Evolutionary conservation across 1,284 basidiomycete genomes (phyloP), one percentile per base, ranked within the genome.

Genomic region (Spongiforma sp.): DNA sequence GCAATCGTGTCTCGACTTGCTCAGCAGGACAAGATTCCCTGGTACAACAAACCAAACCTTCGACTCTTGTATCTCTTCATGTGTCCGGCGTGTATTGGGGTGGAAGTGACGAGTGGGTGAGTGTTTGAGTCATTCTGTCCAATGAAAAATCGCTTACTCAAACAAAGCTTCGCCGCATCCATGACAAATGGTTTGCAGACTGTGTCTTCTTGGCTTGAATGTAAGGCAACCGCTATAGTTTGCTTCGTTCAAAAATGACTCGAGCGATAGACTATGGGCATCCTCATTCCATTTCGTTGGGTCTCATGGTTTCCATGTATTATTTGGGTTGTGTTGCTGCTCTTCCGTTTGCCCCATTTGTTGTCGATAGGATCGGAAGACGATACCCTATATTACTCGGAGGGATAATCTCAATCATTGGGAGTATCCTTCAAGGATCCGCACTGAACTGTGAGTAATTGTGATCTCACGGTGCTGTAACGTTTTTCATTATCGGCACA

Each of bases 101-200:
- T 86, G 21, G 86, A 88, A 69, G 85, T 87, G 84, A 88, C 86
- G 2, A 84, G 82, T 71, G 86, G 86, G 84, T 83, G 64, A 65
- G 83, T 74, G 26, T 48, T 30, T 36, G 30, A 82, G 81, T 12
- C 79, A 26, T 7, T 32, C 1, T 12, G 14, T 43, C 12, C 19
- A 17, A 5, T 6, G 24, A 3, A 39, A 21, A 34, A 28, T 14
- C 46, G 19, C 46, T 69, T 43, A 71, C 17, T 32, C 19, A 1
- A 2, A 1, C 21, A 9, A 60, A 72, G 70, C 1, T 71, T 71
- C 8, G 67, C 71, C 8, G 17, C 54, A 12, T 62, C 69, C 26
- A 65, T 71, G 62, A 4, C 68, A 11, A 72, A 65, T 62, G 63
- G 68, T 17, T 33, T 70, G 17, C 69, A 70, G 48, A 67, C 71